These are phyloP conservation scores for Vitis cinerea DNA, from an alignment of 164 flowering plant genomes.

Conservation along the genomic window DNA sequence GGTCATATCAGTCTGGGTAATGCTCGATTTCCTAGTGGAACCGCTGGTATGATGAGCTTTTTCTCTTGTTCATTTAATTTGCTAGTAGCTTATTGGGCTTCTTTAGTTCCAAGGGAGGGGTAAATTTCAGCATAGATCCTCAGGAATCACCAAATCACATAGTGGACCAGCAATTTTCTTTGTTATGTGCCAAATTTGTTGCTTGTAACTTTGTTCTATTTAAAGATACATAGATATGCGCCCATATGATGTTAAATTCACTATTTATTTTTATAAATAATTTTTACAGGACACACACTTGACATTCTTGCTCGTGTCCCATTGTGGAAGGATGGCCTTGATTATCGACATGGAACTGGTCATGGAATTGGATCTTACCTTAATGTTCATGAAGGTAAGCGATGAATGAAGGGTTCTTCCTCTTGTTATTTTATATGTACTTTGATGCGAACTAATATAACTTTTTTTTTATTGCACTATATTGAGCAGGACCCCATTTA, in stretches of 20 bases:
- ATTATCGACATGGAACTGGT: constrained; percentile 99
- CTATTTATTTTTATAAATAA: not conserved
- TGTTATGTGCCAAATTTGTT: not conserved
- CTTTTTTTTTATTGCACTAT: constrained; percentile 5
- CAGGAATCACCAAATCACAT: not conserved
- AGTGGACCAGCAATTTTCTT: not conserved
- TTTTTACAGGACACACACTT: constrained; percentile 63
- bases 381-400: constrained; percentile 91
- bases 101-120: not conserved
- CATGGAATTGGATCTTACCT: constrained; percentile 95
- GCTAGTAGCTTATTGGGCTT: not conserved
- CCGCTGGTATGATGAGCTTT: constrained; percentile 55
- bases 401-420: constrained; percentile 3
- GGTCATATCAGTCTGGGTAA: constrained; percentile 88
- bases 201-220: not conserved
- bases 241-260: not conserved
- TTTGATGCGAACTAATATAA: constrained; percentile 2
- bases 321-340: constrained; percentile 94
- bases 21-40: constrained; percentile 93
- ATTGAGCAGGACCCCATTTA: constrained; percentile 75
- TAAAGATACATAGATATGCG: not conserved
- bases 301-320: constrained; percentile 94
- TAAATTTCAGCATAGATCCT: not conserved
- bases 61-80: not conserved
- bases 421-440: not conserved